A percentile compares a stretch with the other conserved stretches of the same genome.
These are phyloP conservation scores for Atkinsonella texensis DNA, from an alignment of 2,329 filamentous ascomycete genomes.

Conservation along the genomic window DNA sequence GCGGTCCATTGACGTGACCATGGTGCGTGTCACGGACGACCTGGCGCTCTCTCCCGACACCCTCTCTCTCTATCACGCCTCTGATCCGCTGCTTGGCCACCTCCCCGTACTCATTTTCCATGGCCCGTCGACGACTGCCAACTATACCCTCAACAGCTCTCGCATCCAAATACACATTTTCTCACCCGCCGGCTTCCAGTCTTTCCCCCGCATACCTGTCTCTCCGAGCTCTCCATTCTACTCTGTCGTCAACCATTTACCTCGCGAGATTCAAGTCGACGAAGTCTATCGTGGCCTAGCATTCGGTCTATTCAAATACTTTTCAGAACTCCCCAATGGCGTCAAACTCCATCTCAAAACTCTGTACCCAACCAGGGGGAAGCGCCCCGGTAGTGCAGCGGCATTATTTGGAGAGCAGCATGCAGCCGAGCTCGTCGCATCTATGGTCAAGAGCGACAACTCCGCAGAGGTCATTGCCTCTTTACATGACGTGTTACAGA, in stretches of 20 bases:
- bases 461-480: conserved; percentile 59
- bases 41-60: conserved; percentile 69
- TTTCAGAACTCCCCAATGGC: conserved; percentile 67
- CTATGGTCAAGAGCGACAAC: conserved; percentile 74
- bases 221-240: conserved; percentile 90
- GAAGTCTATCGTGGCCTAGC: conserved; percentile 84
- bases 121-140: conserved; percentile 78
- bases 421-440: conserved; percentile 77
- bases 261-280: conserved; percentile 89
- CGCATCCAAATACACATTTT: conserved; percentile 92
- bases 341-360: conserved; percentile 61
- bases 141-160: conserved; percentile 77
- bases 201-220: conserved; percentile 82
- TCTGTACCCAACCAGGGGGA: conserved; percentile 40
- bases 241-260: conserved; percentile 76
- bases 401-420: conserved; percentile 81
- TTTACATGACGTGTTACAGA: conserved; percentile 63
- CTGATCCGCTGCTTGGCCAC: conserved; percentile 71
- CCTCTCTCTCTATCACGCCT: conserved; percentile 79
- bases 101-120: conserved; percentile 83
- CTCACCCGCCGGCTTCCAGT: conserved; percentile 76
- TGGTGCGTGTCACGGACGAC: conserved; percentile 74
- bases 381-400: conserved; percentile 51
- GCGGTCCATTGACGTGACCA: conserved; percentile 33
- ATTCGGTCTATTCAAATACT: conserved; percentile 90